Evolutionary conservation across 2,329 filamentous ascomycete genomes (phyloP), one percentile per base, ranked within the genome.

Genomic region (Leptodontidium sp.): DNA sequence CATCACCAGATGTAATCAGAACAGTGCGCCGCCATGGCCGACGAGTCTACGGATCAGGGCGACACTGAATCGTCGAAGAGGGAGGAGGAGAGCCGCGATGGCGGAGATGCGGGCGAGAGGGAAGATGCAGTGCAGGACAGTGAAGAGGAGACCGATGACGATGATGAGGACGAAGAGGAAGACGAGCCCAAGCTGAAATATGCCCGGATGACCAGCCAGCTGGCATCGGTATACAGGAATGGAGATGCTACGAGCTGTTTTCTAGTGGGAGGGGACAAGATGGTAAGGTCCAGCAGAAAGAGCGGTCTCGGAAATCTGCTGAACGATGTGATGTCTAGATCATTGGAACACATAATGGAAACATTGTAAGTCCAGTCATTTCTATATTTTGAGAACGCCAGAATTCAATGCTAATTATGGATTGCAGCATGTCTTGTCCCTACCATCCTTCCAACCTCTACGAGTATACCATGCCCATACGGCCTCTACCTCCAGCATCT

Each of bases 161-260:
- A 90, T 0, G 89, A 90, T 0, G 91, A 93, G 0, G 91, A 92
- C 0, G 93, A 97, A 0, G 93, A 94, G 0, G 94, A 96, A 2
- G 95, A 98, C 21, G 95, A 98, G 81, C 97, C 96, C 35, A 91
- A 91, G 77, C 87, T 99, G 75, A 99, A 99, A 81, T 98, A 98
- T 79, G 91, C 91, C 62, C 91, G 93, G 61, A 82, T 98, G 74
- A 98, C 96, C 8, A 91, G 90, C 70, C 90, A 91, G 76, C 83
- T 99, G 70, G 89, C 87, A 32, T 84, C 91, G 53, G 88, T 98
- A 43, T 99, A 99, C 82, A 90, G 94, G 68, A 97, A 97, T 82
- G 94, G 93, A 75, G 96, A 99, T 86, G 93, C 94, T 74, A 98
- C 95, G 32, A 98, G 94, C 80, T 85, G 93, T 9, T 97, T 97